Evolutionary conservation across 116 monocot species (phyloP).

Genomic region (Iris pallida): DNA sequence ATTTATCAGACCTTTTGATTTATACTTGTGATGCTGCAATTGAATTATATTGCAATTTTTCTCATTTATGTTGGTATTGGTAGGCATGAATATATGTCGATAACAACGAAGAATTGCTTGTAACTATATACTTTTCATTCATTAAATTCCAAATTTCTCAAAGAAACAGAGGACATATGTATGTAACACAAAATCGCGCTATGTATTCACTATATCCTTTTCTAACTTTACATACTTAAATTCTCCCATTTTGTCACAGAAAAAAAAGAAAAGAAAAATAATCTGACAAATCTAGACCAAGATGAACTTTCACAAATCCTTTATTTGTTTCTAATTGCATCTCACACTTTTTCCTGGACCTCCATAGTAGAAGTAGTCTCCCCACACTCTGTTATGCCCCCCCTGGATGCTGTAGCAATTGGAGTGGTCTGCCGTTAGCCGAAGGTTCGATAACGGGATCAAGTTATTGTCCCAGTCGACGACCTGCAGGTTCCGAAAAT

Average conservation of each 20-base stretch:
- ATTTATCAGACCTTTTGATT: too few species aligned
- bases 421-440: conserved; percentile 45
- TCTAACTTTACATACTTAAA: not conserved
- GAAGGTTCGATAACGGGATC: conserved; percentile 24
- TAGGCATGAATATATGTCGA: too few species aligned
- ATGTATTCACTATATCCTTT: not conserved
- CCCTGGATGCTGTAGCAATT: conserved; percentile 54
- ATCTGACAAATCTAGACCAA: not conserved
- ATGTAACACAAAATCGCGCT: not conserved
- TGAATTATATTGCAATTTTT: too few species aligned
- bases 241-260: not conserved
- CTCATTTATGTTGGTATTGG: too few species aligned
- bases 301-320: not conserved
- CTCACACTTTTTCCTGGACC: conserved; percentile 50
- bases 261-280: not conserved
- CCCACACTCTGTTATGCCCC: conserved; percentile 44
- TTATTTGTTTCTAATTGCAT: conserved; percentile 35
- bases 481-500: conserved; percentile 55
- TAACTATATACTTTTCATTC: too few species aligned
- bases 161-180: too few species aligned
- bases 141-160: too few species aligned
- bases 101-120: too few species aligned
- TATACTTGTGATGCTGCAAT: too few species aligned
- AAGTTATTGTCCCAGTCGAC: conserved; percentile 57
- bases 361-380: conserved; percentile 65